Percentiles rank a stretch among this genome's conserved stretches.
Conservation (phyloP, 441 rosid species). For the Adansonia grandidieri region DNA sequence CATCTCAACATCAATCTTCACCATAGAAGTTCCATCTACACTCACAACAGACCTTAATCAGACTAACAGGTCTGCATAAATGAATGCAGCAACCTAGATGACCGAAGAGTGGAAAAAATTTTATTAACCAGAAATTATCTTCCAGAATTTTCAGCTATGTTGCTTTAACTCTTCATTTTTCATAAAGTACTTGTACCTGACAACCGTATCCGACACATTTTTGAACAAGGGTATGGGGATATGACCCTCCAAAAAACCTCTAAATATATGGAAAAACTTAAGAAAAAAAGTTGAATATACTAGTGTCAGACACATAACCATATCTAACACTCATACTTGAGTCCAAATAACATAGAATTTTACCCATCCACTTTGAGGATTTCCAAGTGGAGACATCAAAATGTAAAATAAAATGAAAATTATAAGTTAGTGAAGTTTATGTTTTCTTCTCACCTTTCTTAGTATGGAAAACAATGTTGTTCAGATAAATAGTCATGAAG, state of each 20-base stretch:
- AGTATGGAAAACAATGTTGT: slow-evolving; percentile 70
- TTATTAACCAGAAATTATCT: neutral
- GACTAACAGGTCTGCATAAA: slow-evolving; percentile 23
- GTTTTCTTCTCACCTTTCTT: slow-evolving; percentile 50
- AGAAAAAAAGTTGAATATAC: too few species aligned
- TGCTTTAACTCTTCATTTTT: too few species aligned
- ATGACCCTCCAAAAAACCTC: too few species aligned
- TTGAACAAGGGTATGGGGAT: too few species aligned
- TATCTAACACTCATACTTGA: too few species aligned
- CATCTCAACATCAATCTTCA: slow-evolving; percentile 53
- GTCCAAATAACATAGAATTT: neutral
- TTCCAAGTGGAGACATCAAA: neutral
- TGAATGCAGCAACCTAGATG: slow-evolving; percentile 9
- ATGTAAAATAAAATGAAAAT: neutral
- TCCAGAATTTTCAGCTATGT: neutral
- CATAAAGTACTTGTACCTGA: too few species aligned
- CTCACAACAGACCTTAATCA: slow-evolving; percentile 23
- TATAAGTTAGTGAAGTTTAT: neutral
- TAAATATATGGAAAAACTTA: too few species aligned
- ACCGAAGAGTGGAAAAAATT: neutral
- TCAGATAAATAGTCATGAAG: slow-evolving; percentile 64
- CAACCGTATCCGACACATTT: too few species aligned
- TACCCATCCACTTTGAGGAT: slow-evolving; percentile 13
- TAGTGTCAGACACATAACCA: too few species aligned
- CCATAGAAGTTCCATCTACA: slow-evolving; percentile 71